These are phyloP conservation scores for Psophocarpus tetragonolobus DNA, from an alignment of 306 rosid species.

Conservation along the genomic window DNA sequence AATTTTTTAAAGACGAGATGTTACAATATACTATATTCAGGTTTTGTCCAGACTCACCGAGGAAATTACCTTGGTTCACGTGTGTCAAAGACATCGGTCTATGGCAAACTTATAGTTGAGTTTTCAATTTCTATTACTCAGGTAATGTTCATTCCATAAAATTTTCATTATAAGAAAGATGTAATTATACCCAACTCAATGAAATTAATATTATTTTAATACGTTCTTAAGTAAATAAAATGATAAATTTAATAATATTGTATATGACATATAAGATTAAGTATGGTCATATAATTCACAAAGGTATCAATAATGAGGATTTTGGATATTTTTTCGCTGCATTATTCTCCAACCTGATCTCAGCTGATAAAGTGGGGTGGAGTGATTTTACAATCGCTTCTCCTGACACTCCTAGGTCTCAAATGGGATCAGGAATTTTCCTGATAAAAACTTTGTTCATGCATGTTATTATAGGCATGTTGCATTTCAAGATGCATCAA, in stretches of 20 bases:
- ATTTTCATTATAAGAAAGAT: neutral
- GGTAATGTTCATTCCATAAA: neutral
- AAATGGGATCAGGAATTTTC: constrained; percentile 13
- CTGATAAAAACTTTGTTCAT: neutral
- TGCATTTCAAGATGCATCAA: neutral
- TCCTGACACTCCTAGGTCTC: neutral
- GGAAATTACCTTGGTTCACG: neutral
- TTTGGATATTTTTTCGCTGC: neutral
- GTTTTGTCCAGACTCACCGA: neutral
- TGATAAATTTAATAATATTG: neutral
- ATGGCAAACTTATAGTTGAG: accelerated
- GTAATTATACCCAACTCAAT: neutral
- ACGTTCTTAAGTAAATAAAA: neutral
- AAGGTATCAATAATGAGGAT: accelerated
- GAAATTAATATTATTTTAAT: neutral
- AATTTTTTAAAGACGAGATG: neutral
- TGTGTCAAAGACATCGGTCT: neutral
- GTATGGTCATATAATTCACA: neutral
- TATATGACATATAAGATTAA: neutral
- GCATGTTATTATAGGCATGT: neutral
- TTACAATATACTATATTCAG: neutral
- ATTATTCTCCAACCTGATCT: neutral
- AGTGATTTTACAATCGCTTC: constrained; percentile 3
- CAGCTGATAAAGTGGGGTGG: neutral
- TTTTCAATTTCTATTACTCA: neutral